These are phyloP conservation scores for Geotrichum candidum DNA, from an alignment of 1,139 yeast genomes.

Conservation along the genomic window DNA sequence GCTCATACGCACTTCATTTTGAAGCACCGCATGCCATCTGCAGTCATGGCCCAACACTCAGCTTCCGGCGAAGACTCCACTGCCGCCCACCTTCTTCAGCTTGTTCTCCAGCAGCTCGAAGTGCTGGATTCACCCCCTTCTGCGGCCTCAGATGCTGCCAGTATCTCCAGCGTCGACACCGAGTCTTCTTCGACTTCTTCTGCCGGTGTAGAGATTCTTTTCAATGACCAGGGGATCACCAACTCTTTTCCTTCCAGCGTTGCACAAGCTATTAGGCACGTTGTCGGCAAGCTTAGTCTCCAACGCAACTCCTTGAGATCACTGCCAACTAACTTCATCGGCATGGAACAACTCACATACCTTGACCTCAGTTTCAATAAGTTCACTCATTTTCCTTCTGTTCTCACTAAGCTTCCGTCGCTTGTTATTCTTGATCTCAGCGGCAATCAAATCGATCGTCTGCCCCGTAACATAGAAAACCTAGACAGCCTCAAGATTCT, in stretches of 20 bases:
- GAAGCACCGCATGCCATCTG: background rate
- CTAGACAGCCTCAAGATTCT: constrained; percentile 44
- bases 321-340: constrained; percentile 46
- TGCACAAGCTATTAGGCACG: constrained; percentile 37
- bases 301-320: constrained; percentile 46
- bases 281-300: constrained; percentile 49
- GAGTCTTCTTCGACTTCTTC: background rate
- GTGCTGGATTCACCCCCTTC: constrained; percentile 7
- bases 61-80: constrained; percentile 1
- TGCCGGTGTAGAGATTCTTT: constrained; percentile 24
- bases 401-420: constrained; percentile 37
- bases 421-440: constrained; percentile 69
- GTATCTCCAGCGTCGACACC: constrained; percentile 6
- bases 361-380: constrained; percentile 62
- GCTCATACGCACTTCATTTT: background rate
- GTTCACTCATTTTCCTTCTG: constrained; percentile 49
- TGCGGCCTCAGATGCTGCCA: constrained; percentile 5
- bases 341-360: constrained; percentile 48
- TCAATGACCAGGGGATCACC: constrained; percentile 36
- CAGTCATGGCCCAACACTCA: background rate
- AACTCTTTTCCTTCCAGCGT: constrained; percentile 36
- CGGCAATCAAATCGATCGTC: constrained; percentile 45
- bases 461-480: constrained; percentile 40
- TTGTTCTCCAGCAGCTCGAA: constrained; percentile 8
- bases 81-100: constrained; percentile 8